Evolutionary conservation across 139 green algal species (phyloP), one percentile per base, ranked within the genome.

Genomic region (Asterochloris erici): DNA sequence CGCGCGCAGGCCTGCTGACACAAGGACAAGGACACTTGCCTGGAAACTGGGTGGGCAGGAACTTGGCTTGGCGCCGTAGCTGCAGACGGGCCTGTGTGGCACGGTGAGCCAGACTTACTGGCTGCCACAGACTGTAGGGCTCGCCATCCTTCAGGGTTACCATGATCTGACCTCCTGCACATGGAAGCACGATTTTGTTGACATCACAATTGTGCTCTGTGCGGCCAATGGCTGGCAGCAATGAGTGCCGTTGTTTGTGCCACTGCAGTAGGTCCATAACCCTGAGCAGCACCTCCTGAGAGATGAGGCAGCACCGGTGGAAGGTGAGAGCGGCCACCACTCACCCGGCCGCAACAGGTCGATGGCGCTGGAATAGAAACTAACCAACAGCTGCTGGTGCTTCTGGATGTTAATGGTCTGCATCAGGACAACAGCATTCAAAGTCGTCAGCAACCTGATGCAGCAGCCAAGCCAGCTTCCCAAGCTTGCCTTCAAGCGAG

Each of bases 331-430:
- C 60, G 73, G 26, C 14, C 1, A 27, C 21, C 26, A 21, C 74
- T 79, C 21, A 80, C 76, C 60, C 28, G 68, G 68, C 4, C 73
- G n/a, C 11, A 83, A 23, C 23, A 83, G 66, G 64, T 83, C 79
- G 28, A 38, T 60, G 11, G 16, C 29, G 17, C 68, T 78, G 27
- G 64, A 62, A 68, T 78, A 83, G 54, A 83, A 83, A 74, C 38
- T 69, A 21, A 38, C 66, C 47, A 83, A 68, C 79, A 83, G 73
- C 28, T 77, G 63, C 79, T 83, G 79, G 29, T 83, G 78, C 79
- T 78, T 77, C 11, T 29, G 80, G n/a, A 87, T 75, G 63, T 87
- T 87, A 12, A 86, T 27, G 38, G 68, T 71, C 78, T 87, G 70
- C 63, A 74, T 0, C 13, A 17, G 24, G 38, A 54, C 38, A 54